Base-by-base conservation (phyloP, 331 rosid genomes). In the Acacia pycnantha region DNA sequence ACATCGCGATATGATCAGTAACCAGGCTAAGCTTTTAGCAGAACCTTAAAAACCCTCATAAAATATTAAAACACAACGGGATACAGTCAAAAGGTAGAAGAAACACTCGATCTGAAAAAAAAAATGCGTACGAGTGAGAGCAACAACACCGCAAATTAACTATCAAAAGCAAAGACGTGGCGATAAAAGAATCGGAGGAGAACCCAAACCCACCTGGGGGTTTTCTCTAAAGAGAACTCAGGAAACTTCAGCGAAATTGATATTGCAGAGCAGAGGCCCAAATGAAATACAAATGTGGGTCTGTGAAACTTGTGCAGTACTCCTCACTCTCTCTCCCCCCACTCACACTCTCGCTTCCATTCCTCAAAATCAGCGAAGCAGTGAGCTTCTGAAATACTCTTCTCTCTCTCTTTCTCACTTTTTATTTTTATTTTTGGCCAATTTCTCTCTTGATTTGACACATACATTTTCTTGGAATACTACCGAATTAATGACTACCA, bases 281-380 rank as follows among this genome's bases (percentile, higher is more conserved):
- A 88, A 87, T 81, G 87, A 82, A 56, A 91, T 73, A 81, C 83
- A 83, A 77, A 86, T 73, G 56, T 80, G 51, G 87, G 78, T 69
- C 71, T 50, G 79, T 87, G 89, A 92, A 86, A 88, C 93, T 91
- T 88, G 92, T 41, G 62, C 73, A 78, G 89, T 87, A 90, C 94
- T 85, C 83, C 71, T 73, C 83, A 73, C 87, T 77, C 83, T 56
- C 77, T 54, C 76, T 27, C 59, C 75, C 27, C 78, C 27, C 70
- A 21, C 79, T 59, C 67, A 37, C 64, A 33, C 77, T 47, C 88
- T 82, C 78, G 79, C 81, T 77, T 41, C 76, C 88, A 75, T 90
- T 87, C 94, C 97, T 94, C 98, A 94, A 94, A 94, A 92, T 94
- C 97, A 94, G 97, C 91, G 87, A 90, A 91, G 87, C 94, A 89